phyloP scores from a whole-genome alignment of 2,329 filamentous ascomycete genomes.

The Seiridium unicorne region DNA sequence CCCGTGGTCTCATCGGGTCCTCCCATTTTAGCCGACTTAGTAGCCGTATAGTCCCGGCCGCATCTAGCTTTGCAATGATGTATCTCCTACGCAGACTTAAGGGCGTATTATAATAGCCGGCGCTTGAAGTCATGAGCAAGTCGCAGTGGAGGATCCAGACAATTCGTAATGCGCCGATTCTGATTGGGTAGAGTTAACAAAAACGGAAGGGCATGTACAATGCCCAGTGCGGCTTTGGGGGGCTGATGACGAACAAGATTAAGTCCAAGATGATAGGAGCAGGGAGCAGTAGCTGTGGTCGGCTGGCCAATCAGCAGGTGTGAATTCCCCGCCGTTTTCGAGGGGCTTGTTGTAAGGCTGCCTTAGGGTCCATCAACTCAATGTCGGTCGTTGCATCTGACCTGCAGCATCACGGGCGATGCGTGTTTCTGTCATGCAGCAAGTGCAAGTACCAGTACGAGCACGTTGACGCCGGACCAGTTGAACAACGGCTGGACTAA shows the following conservation, averaged over 20 bases:
- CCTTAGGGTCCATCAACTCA: too few species aligned
- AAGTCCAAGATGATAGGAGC: too few species aligned
- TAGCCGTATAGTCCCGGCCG: neutral
- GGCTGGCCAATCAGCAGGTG: neutral
- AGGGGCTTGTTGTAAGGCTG: neutral
- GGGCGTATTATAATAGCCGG: neutral
- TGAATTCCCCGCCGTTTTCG: neutral
- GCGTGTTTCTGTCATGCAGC: neutral
- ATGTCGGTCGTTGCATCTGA: neutral
- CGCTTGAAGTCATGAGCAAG: neutral
- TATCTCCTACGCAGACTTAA: neutral
- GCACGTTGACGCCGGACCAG: too few species aligned
- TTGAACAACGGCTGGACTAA: neutral
- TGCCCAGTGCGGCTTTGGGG: neutral
- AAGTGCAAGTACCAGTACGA: too few species aligned
- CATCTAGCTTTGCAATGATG: neutral
- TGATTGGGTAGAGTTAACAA: conserved; percentile 4
- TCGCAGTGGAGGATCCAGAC: neutral
- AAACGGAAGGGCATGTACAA: conserved; percentile 1
- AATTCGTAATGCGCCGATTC: conserved; percentile 4
- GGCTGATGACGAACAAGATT: too few species aligned
- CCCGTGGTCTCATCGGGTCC: conserved; percentile 1
- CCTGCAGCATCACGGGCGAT: neutral
- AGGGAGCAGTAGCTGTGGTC: too few species aligned
- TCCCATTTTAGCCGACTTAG: neutral